These are phyloP conservation scores for Scalesia atractyloides DNA, from an alignment of 129 eudicot species.

Conservation along the genomic window DNA sequence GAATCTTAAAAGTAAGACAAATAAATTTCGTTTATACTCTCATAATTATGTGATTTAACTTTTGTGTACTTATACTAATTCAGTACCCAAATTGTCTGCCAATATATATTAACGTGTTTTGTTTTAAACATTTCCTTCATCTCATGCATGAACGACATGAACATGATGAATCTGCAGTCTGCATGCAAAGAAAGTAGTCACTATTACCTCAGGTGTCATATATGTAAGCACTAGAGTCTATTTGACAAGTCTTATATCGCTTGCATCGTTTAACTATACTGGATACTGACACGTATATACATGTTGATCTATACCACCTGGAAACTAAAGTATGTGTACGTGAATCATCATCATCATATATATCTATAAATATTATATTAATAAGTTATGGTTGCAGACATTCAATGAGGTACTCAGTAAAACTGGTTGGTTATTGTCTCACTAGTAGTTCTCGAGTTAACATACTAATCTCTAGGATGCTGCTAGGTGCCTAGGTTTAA, in stretches of 20 bases:
- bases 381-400: slow-evolving; percentile 45
- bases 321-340: slow-evolving; percentile 53
- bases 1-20: too few species aligned
- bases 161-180: background rate
- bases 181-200: background rate
- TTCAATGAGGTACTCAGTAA: slow-evolving; percentile 77
- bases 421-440: slow-evolving; percentile 76
- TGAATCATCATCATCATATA: slow-evolving; percentile 3
- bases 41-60: too few species aligned
- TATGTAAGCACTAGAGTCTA: too few species aligned
- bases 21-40: too few species aligned
- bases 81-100: background rate
- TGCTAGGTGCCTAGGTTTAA: slow-evolving; percentile 17
- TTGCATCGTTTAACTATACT: too few species aligned
- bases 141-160: background rate
- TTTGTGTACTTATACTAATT: too few species aligned
- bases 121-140: background rate
- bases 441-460: slow-evolving; percentile 58
- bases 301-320: slow-evolving; percentile 76
- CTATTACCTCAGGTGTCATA: too few species aligned
- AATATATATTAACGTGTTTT: background rate
- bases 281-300: slow-evolving; percentile 61
- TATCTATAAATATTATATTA: background rate
- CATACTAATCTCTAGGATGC: slow-evolving; percentile 78
- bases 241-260: too few species aligned